phyloP scores from a whole-genome alignment of 148 eudicot species.

The Diospyros lotus region DNA sequence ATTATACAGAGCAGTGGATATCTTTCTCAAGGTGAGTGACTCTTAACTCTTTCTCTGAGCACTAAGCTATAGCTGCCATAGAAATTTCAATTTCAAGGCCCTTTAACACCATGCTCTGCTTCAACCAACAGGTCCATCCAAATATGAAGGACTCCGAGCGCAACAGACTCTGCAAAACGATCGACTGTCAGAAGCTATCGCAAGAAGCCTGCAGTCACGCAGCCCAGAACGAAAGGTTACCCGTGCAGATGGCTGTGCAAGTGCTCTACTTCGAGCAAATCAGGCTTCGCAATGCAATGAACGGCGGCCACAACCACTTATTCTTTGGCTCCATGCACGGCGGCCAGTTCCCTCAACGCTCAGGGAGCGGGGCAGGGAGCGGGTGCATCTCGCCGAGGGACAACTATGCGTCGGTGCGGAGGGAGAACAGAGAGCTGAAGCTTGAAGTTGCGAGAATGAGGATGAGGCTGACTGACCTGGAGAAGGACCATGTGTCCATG shows the following conservation, averaged over 20 bases:
- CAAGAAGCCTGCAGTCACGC: conserved; percentile 98
- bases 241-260: conserved; percentile 94
- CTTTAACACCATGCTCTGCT: background rate
- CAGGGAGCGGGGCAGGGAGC: conserved; percentile 77
- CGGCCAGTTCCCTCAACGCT: conserved; percentile 57
- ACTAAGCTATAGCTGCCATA: too few species aligned
- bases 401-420: conserved; percentile 81
- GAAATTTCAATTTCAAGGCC: background rate
- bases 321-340: conserved; percentile 55
- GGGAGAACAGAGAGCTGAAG: conserved; percentile 84
- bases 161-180: conserved; percentile 78
- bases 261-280: conserved; percentile 94
- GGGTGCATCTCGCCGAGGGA: conserved; percentile 90
- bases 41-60: background rate
- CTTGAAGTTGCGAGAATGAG: conserved; percentile 87
- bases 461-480: conserved; percentile 78
- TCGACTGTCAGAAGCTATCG: conserved; percentile 78
- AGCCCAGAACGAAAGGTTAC: conserved; percentile 88
- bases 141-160: conserved; percentile 83
- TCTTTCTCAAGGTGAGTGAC: conserved; percentile 74
- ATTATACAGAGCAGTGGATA: conserved; percentile 73
- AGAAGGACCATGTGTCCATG: conserved; percentile 79
- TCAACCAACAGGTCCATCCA: conserved; percentile 66
- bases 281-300: conserved; percentile 83
- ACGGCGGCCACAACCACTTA: conserved; percentile 53